These are phyloP conservation scores for Albugo laibachii DNA, from an alignment of 352 stramenopile species.

Conservation along the genomic window DNA sequence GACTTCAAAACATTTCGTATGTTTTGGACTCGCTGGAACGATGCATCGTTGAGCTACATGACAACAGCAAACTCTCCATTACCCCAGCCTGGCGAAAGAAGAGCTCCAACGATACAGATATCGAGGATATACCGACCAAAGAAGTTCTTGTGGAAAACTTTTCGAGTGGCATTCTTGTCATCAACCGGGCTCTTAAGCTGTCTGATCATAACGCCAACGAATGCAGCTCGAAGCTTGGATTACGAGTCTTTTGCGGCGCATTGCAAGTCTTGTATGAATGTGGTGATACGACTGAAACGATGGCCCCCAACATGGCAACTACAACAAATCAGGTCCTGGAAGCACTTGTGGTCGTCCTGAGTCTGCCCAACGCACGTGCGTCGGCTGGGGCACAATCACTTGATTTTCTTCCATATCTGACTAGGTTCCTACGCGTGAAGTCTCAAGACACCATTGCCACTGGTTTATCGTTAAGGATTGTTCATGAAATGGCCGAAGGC, in stretches of 20 bases:
- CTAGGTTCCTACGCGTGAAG: constrained; percentile 35
- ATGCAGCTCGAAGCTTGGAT: constrained; percentile 45
- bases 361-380: constrained; percentile 57
- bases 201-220: constrained; percentile 60
- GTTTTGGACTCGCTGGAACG: constrained; percentile 60
- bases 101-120: constrained; percentile 1
- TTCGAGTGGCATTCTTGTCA: constrained; percentile 46
- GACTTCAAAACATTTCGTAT: constrained; percentile 39
- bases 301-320: too few relatives aligned
- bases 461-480: constrained; percentile 57
- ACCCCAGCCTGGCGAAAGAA: background rate
- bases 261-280: constrained; percentile 63
- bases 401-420: constrained; percentile 60
- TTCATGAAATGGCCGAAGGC: constrained; percentile 65
- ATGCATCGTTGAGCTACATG: constrained; percentile 54
- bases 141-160: constrained; percentile 41
- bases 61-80: constrained; percentile 1
- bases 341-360: constrained; percentile 64
- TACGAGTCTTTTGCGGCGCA: constrained; percentile 52
- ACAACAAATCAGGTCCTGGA: constrained; percentile 66
- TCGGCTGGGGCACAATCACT: constrained; percentile 64
- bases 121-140: constrained; percentile 28
- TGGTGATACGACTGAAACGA: constrained; percentile 21
- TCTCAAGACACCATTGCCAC: constrained; percentile 44
- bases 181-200: constrained; percentile 47